These are phyloP conservation scores for Pichia ethanolica DNA, from an alignment of 805 yeast species.

Conservation along the genomic window DNA sequence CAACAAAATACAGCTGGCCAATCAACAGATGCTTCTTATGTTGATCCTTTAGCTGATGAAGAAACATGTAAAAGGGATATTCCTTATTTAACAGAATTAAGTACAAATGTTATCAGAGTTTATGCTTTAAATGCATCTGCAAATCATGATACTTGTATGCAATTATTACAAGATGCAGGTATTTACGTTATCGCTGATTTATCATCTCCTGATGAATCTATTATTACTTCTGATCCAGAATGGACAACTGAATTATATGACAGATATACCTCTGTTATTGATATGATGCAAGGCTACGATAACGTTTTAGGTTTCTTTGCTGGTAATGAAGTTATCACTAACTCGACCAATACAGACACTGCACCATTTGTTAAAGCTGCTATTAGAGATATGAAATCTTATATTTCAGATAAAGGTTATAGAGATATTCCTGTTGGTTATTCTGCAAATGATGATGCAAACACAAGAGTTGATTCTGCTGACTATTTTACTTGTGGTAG, in stretches of 20 bases:
- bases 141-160: slow-evolving; percentile 75
- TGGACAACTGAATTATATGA: slow-evolving; percentile 69
- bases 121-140: slow-evolving; percentile 72
- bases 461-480: slow-evolving; percentile 72
- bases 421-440: slow-evolving; percentile 89
- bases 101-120: slow-evolving; percentile 75
- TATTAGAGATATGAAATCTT: slow-evolving; percentile 76
- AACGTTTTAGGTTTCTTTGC: slow-evolving; percentile 93
- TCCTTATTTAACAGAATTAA: slow-evolving; percentile 60
- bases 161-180: slow-evolving; percentile 69
- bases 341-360: slow-evolving; percentile 72
- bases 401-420: slow-evolving; percentile 59
- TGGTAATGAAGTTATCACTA: slow-evolving; percentile 94
- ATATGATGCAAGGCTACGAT: slow-evolving; percentile 64
- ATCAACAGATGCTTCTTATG: slow-evolving; percentile 28
- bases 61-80: slow-evolving; percentile 72
- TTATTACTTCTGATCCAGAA: slow-evolving; percentile 66
- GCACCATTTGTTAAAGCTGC: slow-evolving; percentile 97
- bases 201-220: slow-evolving; percentile 75
- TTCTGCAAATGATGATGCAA: slow-evolving; percentile 82
- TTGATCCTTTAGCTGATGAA: slow-evolving; percentile 75
- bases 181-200: slow-evolving; percentile 88
- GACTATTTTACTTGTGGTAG: slow-evolving; percentile 83
- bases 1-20: slow-evolving; percentile 57
- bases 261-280: slow-evolving; percentile 79